These are phyloP conservation scores for Dimargaris verticillata DNA, from an alignment of 192 early-diverging fungal genomes.

Conservation along the genomic window DNA sequence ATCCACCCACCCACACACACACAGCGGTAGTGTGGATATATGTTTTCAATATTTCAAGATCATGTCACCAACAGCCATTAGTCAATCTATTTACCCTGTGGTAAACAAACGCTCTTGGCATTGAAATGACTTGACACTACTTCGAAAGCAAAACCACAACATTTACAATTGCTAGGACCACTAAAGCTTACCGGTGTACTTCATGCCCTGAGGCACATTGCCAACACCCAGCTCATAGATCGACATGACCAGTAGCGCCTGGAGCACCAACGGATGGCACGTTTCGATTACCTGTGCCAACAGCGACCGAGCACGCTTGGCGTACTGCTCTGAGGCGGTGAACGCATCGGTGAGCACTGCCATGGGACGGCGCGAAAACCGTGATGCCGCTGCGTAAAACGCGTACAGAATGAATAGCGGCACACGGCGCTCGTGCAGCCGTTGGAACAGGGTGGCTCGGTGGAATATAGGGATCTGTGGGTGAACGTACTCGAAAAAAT, in stretches of 20 bases:
- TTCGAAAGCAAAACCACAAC: too few species aligned
- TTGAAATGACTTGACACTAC: too few species aligned
- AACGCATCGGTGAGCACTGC: not conserved
- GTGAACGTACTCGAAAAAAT: conserved; percentile 1
- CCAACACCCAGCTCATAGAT: not conserved
- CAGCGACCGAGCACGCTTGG: not conserved
- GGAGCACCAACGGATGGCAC: not conserved
- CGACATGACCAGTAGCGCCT: not conserved
- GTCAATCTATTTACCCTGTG: too few species aligned
- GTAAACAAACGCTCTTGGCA: too few species aligned
- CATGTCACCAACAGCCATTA: too few species aligned
- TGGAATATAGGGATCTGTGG: conserved; percentile 4
- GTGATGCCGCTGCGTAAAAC: not conserved
- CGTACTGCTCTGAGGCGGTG: not conserved
- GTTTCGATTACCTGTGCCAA: not conserved
- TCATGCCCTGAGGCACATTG: not conserved
- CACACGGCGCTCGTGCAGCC: not conserved
- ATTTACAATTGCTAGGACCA: too few species aligned
- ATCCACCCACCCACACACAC: too few species aligned
- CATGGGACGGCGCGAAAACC: conserved; percentile 1
- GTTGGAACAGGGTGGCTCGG: not conserved
- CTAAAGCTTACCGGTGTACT: not conserved
- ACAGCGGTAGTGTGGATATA: too few species aligned
- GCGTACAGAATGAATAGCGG: not conserved
- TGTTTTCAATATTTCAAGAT: too few species aligned